Base-by-base conservation (phyloP, 352 stramenopile genomes). In the Phytophthora fragariae region DNA sequence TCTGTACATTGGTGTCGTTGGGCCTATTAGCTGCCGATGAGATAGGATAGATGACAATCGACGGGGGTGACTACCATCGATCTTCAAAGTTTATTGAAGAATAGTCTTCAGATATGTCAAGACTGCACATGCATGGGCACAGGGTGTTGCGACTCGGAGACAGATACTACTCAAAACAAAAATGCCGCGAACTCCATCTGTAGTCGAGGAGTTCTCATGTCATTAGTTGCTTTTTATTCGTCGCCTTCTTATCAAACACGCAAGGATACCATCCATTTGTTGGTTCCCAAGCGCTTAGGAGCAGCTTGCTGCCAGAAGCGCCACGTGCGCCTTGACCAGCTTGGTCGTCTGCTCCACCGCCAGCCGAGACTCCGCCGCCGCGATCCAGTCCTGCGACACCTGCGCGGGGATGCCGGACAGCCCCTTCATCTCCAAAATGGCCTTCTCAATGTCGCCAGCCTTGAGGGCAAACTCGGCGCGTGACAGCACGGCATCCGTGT, bases 401-500 rank as follows among this genome's bases (percentile, higher is more conserved):
- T 93, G 72, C 1, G 84, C 85, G 39, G 89, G 85, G 5, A 93
- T 63, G 29, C 89, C 89, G 21, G 83, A 83, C 11, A 96, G 65
- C 29, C 62, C 69, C 65, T 94, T 91, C 68, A 96, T 84, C 70
- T 96, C 89, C 21, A 55, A 57, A 44, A 96, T 76, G 0, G 89
- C 84, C 54, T 81, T 81, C 64, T 96, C 86, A 41, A 96, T 89
- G 57, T 96, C 87, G 39, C 89, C 89, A 7, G 83, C 85, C 68
- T 92, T 92, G n/a, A 96, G 70, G 37, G 89, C 89, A 47, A 92
- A 96, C 57, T 96, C 89, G 27, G 89, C 89, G 39, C 89, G 89
- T 44, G 89, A 96, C 53, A 94, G 84, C 12, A 96, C 72, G 4
- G 89, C 89, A 41, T 96, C 89, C 33, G 87, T 83, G 63, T 92